These are phyloP conservation scores for Metarhizium humberi DNA, from an alignment of 2,329 filamentous ascomycete species.

Conservation along the genomic window DNA sequence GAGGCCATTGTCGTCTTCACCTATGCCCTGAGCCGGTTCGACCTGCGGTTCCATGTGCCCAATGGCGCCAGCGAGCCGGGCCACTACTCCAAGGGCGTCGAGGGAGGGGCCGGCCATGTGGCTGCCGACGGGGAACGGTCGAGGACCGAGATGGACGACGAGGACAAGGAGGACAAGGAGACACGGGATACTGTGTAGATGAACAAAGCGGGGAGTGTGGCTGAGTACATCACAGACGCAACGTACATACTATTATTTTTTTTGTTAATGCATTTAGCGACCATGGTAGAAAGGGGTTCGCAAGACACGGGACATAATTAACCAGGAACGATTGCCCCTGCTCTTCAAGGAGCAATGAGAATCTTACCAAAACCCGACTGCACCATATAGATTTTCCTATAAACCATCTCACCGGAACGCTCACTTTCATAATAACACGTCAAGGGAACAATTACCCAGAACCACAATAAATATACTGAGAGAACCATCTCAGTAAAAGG, in stretches of 20 bases:
- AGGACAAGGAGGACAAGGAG: constrained; percentile 12
- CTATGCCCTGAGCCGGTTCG: constrained; percentile 60
- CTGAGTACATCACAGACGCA: background rate
- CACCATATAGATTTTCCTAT: no score
- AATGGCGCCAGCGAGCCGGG: constrained; percentile 55
- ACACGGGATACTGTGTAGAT: constrained; percentile 1
- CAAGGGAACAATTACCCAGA: background rate
- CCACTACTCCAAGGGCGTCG: constrained; percentile 29
- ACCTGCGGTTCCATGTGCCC: constrained; percentile 66
- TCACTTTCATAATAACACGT: background rate
- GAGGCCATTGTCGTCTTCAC: constrained; percentile 62
- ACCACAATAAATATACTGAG: background rate
- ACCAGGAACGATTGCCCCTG: background rate
- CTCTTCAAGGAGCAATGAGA: background rate
- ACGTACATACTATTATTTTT: no score
- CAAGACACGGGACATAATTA: no score
- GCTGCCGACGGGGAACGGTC: constrained; percentile 17
- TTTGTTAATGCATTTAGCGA: background rate
- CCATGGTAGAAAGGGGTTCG: background rate
- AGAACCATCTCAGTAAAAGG: background rate
- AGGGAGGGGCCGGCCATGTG: constrained; percentile 14
- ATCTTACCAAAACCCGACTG: no score
- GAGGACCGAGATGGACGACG: constrained; percentile 6
- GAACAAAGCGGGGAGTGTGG: background rate
- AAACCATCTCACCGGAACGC: no score